Evolutionary conservation across 306 rosid species (phyloP), one percentile per base, ranked within the genome.

Genomic region (Dryas octopetala): DNA sequence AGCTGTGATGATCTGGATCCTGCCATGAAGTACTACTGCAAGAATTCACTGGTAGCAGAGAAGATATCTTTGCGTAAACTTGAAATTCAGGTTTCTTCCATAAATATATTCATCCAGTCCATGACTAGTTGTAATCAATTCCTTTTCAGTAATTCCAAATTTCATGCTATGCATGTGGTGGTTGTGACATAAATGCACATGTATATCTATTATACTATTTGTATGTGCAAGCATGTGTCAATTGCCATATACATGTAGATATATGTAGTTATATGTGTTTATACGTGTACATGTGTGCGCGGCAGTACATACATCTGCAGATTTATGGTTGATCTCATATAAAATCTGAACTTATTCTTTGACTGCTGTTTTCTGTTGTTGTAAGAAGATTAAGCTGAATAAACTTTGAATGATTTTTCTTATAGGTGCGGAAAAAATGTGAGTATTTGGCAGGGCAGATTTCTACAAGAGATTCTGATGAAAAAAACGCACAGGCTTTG

Each of bases 361-460:
- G 65, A 15, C 9, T 41, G 45, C 0, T 4, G 26, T 28, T n/a
- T 17, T 32, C 47, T 26, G 43, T 28, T 59, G 78, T 28, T 9
- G 32, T 23, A 41, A 46, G 38, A 62, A 43, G 53, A 40, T 3
- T 49, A 71, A 55, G 23, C 13, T 58, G 10, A 61, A 52, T 51
- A 70, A 74, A 3, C 28, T 15, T 54, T 74, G 15, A 50, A 63
- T 60, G 62, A 55, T 55, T 74, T 32, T 75, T 53, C 23, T 75
- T 80, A 7, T 75, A 93, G 98, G 97, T 94, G 73, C 88, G 97
- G 43, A 79, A 80, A 82, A 97, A 91, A 73, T 87, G 98, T 70
- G 83, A 82, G 62, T 88, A 79, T 82, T 75, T 91, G 76, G 82
- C 93, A 3, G 98, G 98, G 44, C 79, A 76, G 54, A 66, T 81